Base-by-base conservation (phyloP, 495 filamentous ascomycete genomes). In the Bathelium albidoporum region DNA sequence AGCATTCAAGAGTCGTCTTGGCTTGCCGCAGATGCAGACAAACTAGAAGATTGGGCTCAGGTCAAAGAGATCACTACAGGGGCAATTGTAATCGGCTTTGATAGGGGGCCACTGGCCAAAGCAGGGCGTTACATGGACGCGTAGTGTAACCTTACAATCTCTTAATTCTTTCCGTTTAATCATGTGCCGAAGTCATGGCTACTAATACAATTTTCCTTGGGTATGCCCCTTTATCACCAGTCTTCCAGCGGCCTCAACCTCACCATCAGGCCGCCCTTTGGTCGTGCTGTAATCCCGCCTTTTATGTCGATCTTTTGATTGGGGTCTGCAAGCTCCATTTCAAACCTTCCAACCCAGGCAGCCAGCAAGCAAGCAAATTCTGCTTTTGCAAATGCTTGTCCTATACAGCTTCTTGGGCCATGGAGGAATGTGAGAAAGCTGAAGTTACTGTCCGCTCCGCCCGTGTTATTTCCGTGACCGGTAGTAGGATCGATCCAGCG, bases 351-450 rank as follows among this genome's bases (percentile, higher is more conserved):
- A 22, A 93, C 83, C 75, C 85, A 80, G 2, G 82, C 80, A 59
- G 90, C 92, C 58, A 98, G 64, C 66, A 96, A 74, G 69, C 85
- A 90, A 9, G 88, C 89, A 72, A 95, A 89, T 78, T 97, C 94
- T 0, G 84, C 79, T 73, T 85, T 88, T 0, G 91, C 88, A 75
- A 98, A 98, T 1, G 79, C 79, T 73, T 83, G 79, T 22, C 69
- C 81, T 80, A 63, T 76, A 74, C 68, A 79, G 70, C 24, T 77
- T 76, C 76, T 82, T 18, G 76, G 76, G 1, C 76, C 76, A 61
- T 79, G 76, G 59, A 79, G 63, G 66, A 79, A 79, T 2, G 76
- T 79, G 60, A 76, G 59, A 32, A 73, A 73, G 14, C 66, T 60
- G 63, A 67, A 79, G 58, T 77, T 78, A 11, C 64, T 71, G 10